phyloP scores from a whole-genome alignment of 345 rosid species.

The Corchorus capsularis region DNA sequence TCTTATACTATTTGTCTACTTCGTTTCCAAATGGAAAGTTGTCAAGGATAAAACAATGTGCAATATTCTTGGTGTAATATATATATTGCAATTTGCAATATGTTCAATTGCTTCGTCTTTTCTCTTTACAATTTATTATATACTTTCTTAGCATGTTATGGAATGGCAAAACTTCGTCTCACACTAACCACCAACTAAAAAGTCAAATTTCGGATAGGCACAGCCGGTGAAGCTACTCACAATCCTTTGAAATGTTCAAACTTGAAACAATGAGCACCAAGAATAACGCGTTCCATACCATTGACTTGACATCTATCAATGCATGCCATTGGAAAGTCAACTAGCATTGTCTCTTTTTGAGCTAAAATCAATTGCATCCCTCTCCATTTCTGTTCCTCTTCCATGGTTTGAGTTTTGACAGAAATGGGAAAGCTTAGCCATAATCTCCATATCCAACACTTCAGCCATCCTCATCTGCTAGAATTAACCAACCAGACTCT shows the following conservation, averaged over 20 bases:
- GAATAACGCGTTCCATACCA: constrained; percentile 5
- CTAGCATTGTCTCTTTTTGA: not conserved
- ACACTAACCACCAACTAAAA: no score
- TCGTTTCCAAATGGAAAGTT: no score
- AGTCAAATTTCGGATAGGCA: no score
- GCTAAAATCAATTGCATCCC: not conserved
- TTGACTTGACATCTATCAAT: not conserved
- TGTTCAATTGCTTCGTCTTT: no score
- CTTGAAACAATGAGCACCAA: not conserved
- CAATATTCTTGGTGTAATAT: no score
- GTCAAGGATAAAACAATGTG: no score
- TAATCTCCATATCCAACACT: constrained; percentile 42
- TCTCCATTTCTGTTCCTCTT: not conserved
- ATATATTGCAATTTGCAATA: no score
- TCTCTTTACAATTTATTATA: no score
- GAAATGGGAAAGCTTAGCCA: constrained; percentile 52
- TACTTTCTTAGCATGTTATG: no score
- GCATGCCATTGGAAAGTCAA: not conserved
- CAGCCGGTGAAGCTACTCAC: no score
- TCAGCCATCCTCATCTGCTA: constrained; percentile 60
- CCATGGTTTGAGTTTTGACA: not conserved
- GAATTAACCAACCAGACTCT: constrained; percentile 39
- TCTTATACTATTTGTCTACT: no score
- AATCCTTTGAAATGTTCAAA: constrained; percentile 5
- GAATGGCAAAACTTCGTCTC: no score